Evolutionary conservation across 129 eudicot species (phyloP).

Genomic region (Logfia minima): DNA sequence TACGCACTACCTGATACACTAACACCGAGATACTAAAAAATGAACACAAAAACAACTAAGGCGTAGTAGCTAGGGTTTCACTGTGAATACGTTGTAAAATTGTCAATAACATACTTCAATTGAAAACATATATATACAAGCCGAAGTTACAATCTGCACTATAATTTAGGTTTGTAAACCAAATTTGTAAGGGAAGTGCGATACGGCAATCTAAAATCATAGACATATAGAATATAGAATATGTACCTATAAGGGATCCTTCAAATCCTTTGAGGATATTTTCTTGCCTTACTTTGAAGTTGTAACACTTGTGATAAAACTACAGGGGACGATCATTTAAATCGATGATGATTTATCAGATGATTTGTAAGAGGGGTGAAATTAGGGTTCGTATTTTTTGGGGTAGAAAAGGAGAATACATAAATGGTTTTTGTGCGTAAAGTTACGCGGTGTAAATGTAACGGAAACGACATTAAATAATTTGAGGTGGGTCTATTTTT

Average conservation of each 20-base stretch:
- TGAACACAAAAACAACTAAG: background rate
- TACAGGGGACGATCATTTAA: background rate
- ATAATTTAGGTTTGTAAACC: background rate
- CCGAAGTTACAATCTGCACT: background rate
- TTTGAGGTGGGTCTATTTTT: no score
- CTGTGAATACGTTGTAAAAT: background rate
- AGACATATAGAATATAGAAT: background rate
- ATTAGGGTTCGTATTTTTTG: slow-evolving; percentile 13
- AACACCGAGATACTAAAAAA: background rate
- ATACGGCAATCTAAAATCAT: background rate
- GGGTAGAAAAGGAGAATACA: background rate
- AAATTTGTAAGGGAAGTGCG: background rate
- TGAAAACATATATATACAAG: background rate
- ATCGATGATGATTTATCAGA: slow-evolving; percentile 12
- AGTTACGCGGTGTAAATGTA: background rate
- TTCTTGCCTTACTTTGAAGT: background rate
- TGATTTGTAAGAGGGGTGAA: background rate
- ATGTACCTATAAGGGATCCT: background rate
- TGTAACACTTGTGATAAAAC: background rate
- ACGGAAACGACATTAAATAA: no score
- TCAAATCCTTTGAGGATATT: background rate
- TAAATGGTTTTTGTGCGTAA: background rate
- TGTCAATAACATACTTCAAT: slow-evolving; percentile 1
- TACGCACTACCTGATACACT: background rate
- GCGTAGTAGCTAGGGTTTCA: background rate